Percentiles rank a stretch among this genome's conserved stretches.
phyloP scores from a whole-genome alignment of 2,329 filamentous ascomycete genomes.

The Thielaviopsis ethacetica region DNA sequence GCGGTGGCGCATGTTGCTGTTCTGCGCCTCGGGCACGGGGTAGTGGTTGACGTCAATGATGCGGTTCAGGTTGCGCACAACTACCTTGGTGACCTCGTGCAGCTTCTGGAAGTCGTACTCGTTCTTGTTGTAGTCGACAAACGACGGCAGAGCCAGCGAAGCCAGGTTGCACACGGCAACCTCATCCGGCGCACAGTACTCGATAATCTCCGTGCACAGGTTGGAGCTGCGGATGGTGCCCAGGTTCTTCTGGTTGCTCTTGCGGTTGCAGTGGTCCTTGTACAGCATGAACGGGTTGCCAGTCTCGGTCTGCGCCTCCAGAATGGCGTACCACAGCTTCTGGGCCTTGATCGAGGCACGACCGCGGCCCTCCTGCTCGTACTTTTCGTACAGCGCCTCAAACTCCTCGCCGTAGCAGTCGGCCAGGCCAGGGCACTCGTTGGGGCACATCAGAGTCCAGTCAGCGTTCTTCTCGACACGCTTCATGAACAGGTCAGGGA shows the following conservation, averaged over 20 bases:
- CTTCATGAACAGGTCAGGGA: conserved; percentile 99
- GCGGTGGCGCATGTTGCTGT: conserved; percentile 94
- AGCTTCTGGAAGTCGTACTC: conserved; percentile 93
- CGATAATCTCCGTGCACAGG: conserved; percentile 95
- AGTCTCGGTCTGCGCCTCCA: conserved; percentile 97
- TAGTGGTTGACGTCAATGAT: conserved; percentile 99
- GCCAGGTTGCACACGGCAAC: conserved; percentile 97
- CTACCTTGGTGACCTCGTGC: conserved; percentile 82
- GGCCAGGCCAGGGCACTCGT: conserved; percentile 85
- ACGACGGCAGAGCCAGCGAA: conserved; percentile 80
- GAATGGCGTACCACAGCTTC: conserved; percentile 98
- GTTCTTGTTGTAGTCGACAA: conserved; percentile 70
- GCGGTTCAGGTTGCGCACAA: conserved; percentile 81
- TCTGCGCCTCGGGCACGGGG: conserved; percentile 81
- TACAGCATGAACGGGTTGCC: conserved; percentile 99
- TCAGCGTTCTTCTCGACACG: conserved; percentile 91
- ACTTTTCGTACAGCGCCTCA: conserved; percentile 82
- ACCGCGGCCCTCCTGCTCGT: conserved; percentile 75
- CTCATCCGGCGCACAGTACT: conserved; percentile 94
- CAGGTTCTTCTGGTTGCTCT: conserved; percentile 99
- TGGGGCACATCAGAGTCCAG: conserved; percentile 97
- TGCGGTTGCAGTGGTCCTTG: conserved; percentile 95
- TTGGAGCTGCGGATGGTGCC: conserved; percentile 98
- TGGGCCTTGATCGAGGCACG: conserved; percentile 89
- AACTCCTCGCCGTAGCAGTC: conserved; percentile 98